phyloP scores from a whole-genome alignment of 2,329 filamentous ascomycete species.

The Penicillium sp. region DNA sequence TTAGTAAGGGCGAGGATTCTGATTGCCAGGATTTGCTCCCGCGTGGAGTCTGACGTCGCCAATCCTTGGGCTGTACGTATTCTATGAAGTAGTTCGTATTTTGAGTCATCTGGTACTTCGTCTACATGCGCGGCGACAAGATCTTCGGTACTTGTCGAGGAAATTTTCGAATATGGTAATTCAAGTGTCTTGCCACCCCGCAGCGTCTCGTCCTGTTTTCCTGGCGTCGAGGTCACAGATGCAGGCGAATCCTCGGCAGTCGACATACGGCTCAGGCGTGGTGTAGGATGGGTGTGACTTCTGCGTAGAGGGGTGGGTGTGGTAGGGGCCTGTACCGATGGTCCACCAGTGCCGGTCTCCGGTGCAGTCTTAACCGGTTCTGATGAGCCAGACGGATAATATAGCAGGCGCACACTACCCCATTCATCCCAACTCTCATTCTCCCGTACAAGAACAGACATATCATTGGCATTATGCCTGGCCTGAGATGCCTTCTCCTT shows the following conservation, averaged over 20 bases:
- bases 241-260: too few species aligned
- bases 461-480: conserved; percentile 68
- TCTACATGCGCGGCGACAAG: conserved; percentile 39
- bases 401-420: conserved; percentile 70
- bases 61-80: conserved; percentile 77
- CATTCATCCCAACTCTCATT: conserved; percentile 60
- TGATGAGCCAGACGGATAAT: conserved; percentile 53
- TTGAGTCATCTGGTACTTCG: conserved; percentile 61
- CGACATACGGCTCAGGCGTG: too few species aligned
- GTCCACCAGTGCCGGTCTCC: conserved; percentile 25
- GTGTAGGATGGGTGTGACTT: too few species aligned
- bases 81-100: conserved; percentile 77
- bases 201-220: too few species aligned
- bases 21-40: conserved; percentile 68
- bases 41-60: conserved; percentile 53
- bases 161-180: conserved; percentile 41
- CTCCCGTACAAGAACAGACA: conserved; percentile 63
- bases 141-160: conserved; percentile 31
- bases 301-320: conserved; percentile 64
- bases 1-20: conserved; percentile 83
- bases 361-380: conserved; percentile 28
- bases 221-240: too few species aligned
- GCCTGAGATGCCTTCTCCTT: conserved; percentile 59
- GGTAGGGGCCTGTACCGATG: conserved; percentile 45
- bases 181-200: too few species aligned